Evolutionary conservation across 2,329 filamentous ascomycete genomes (phyloP), one percentile per base, ranked within the genome.

Genomic region (Septoria petroselini): DNA sequence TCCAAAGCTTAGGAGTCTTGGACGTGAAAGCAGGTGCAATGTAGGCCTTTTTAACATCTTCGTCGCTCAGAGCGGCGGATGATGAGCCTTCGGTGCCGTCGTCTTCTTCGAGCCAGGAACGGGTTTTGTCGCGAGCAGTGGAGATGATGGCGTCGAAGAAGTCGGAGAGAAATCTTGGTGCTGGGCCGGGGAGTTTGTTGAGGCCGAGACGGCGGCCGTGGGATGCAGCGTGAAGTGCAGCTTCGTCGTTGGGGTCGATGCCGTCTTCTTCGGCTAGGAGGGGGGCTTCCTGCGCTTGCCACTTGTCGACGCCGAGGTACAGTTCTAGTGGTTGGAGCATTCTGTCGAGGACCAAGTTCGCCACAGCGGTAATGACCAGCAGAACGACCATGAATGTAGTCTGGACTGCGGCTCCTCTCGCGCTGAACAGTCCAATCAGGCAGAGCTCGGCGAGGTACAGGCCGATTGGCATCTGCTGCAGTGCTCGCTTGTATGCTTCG

Each of bases 371-470:
- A 53, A 70, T 48, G 7, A 66, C 60, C 3, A 75, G 60, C 12
- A 75, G 62, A 4, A 73, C 48, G 46, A 69, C 64, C 66, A 74
- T 72, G 41, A 75, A 64, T 4, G 65, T 62, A 6, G 74, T 63
- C n/a, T 74, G 73, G 1, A 67, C 71, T 6, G 64, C 61, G 1
- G 71, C 68, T 39, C 66, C 64, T 1, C 69, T 53, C 5, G 64
- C 68, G 2, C 67, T 63, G 53, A 76, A 72, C 14, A 76, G 64
- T 38, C 73, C 74, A 5, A 76, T 73, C 17, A 76, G 62, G 51
- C 73, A 74, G n/a, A 73, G 62, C 52, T 76, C 70, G 7, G 72
- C 71, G 3, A 77, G 64, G 48, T 76, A 77, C 12, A 76, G 62
- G 42, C 74, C 74, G 3, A 70, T 71, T 7, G 71, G 69, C 29